Percentiles rank a stretch among this genome's conserved stretches.
These are phyloP conservation scores for Penicillium alfredii DNA, from an alignment of 495 filamentous ascomycete genomes.

Conservation along the genomic window DNA sequence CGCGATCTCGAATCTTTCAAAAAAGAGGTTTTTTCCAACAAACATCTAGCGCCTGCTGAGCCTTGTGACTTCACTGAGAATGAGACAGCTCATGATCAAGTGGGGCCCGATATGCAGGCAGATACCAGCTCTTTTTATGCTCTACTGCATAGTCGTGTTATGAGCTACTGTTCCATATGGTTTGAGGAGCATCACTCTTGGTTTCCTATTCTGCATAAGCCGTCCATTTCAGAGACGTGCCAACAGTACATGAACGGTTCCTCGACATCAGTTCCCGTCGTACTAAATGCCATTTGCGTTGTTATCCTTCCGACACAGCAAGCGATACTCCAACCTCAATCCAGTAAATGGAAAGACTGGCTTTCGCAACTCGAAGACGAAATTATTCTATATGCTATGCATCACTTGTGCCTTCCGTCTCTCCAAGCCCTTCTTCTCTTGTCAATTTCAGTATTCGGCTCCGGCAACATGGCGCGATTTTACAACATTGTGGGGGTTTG, in stretches of 20 bases:
- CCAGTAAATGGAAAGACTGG: neutral
- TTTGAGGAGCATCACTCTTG: neutral
- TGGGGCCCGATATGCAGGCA: no score
- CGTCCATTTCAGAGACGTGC: neutral
- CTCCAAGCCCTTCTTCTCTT: neutral
- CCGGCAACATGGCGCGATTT: neutral
- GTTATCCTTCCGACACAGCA: neutral
- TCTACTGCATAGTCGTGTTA: neutral
- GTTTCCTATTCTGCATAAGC: neutral
- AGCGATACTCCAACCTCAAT: neutral
- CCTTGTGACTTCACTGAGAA: neutral
- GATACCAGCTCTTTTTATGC: neutral
- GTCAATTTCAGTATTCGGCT: neutral
- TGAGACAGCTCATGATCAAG: no score
- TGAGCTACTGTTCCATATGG: neutral
- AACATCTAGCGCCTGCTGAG: neutral
- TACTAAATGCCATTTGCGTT: neutral
- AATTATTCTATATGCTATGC: neutral
- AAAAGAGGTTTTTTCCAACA: neutral
- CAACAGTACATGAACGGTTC: neutral
- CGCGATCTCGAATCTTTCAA: neutral
- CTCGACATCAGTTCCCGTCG: neutral
- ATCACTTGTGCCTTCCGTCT: neutral
- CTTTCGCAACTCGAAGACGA: neutral
- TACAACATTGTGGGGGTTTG: neutral